These are phyloP conservation scores for Rhytidhysteron rufulum DNA, from an alignment of 2,329 filamentous ascomycete genomes.

Conservation along the genomic window DNA sequence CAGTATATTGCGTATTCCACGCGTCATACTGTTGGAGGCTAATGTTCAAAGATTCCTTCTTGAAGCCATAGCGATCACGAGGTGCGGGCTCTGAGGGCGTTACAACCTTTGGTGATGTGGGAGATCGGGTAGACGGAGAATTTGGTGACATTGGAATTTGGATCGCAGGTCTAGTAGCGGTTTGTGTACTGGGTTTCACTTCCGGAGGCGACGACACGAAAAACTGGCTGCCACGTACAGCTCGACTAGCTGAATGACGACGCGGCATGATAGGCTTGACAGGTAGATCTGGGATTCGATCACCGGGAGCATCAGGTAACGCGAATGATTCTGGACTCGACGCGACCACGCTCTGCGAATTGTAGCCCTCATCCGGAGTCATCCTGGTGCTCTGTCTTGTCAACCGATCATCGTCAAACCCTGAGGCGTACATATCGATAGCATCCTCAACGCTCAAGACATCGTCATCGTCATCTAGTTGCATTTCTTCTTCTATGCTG, in stretches of 20 bases:
- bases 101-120: neutral
- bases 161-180: neutral
- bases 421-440: conserved; percentile 58
- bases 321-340: conserved; percentile 1
- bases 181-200: neutral
- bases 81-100: conserved; percentile 27
- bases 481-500: conserved; percentile 13
- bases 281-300: neutral
- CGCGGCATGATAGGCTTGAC: neutral
- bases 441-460: conserved; percentile 59
- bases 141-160: neutral
- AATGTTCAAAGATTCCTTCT: conserved; percentile 79
- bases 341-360: conserved; percentile 10
- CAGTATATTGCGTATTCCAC: conserved; percentile 73
- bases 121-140: neutral
- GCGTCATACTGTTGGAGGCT: conserved; percentile 72
- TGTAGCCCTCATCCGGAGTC: conserved; percentile 16
- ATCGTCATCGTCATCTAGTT: conserved; percentile 33
- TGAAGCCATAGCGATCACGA: conserved; percentile 87
- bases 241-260: conserved; percentile 1
- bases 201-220: neutral
- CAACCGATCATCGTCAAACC: conserved; percentile 46
- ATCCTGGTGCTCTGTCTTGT: conserved; percentile 25
- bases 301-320: neutral
- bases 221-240: neutral